Evolutionary conservation across 345 rosid species (phyloP).

Genomic region (Sonneratia caseolaris): DNA sequence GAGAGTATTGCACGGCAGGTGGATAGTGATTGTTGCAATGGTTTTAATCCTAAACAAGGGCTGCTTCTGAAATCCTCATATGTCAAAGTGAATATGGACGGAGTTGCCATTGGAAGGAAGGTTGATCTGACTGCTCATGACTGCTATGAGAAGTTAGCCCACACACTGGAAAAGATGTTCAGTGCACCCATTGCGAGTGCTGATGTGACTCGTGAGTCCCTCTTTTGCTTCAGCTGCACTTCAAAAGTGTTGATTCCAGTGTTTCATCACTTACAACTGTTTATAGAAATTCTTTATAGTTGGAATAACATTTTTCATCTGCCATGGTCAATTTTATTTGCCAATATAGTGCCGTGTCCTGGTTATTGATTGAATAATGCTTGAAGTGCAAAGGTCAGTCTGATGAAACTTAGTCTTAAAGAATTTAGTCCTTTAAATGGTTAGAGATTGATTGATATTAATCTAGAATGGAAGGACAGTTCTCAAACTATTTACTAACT

Average conservation of each 20-base stretch:
- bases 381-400: neutral
- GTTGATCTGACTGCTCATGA: constrained; percentile 62
- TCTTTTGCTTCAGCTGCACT: neutral
- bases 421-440: neutral
- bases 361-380: neutral
- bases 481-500: neutral
- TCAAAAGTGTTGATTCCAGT: neutral
- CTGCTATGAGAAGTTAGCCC: constrained; percentile 61
- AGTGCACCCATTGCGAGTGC: constrained; percentile 24
- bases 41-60: neutral
- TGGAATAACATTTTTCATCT: neutral
- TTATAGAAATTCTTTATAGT: neutral
- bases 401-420: too few species aligned
- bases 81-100: constrained; percentile 95
- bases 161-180: constrained; percentile 70
- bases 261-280: neutral
- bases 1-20: constrained; percentile 1
- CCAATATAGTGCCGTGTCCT: neutral
- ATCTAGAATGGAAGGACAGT: neutral
- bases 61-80: constrained; percentile 33
- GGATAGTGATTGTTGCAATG: neutral
- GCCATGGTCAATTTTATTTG: neutral
- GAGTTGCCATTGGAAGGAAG: constrained; percentile 88
- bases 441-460: neutral
- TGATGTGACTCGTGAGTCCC: constrained; percentile 21